Evolutionary conservation across 495 filamentous ascomycete genomes (phyloP).

Genomic region (Chaetomium tenue): DNA sequence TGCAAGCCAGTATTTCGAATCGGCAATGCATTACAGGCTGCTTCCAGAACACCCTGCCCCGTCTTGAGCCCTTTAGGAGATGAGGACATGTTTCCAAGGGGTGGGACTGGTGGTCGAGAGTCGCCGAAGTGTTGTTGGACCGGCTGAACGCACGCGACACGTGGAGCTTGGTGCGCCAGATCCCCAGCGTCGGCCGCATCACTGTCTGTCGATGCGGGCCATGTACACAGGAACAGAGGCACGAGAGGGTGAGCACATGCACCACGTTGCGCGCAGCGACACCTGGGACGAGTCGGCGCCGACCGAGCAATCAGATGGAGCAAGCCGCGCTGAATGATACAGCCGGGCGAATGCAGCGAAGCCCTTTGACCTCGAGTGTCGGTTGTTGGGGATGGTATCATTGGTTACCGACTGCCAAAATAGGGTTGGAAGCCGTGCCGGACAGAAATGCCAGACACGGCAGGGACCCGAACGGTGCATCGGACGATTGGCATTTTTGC

Average conservation of each 20-base stretch:
- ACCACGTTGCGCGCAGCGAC: slow-evolving; percentile 8
- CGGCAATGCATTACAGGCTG: not conserved
- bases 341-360: not conserved
- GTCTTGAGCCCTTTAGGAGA: not conserved
- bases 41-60: slow-evolving; percentile 5
- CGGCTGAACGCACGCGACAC: slow-evolving; percentile 12
- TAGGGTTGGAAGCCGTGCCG: not conserved
- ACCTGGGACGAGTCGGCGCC: not conserved
- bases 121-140: not conserved
- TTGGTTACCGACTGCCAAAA: not conserved
- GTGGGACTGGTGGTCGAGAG: not conserved
- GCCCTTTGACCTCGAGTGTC: not conserved
- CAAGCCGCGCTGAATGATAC: slow-evolving; percentile 7
- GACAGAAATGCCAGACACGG: not conserved
- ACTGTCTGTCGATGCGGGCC: not conserved
- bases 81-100: not conserved
- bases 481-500: not conserved
- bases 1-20: not conserved
- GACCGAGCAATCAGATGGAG: not conserved
- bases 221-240: not conserved
- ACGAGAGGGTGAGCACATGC: not conserved
- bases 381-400: not conserved
- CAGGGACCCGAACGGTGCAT: not conserved
- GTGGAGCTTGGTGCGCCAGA: not conserved
- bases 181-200: not conserved